Evolutionary conservation across 352 stramenopile species (phyloP).

Genomic region (Thraustochytrium striatum): DNA sequence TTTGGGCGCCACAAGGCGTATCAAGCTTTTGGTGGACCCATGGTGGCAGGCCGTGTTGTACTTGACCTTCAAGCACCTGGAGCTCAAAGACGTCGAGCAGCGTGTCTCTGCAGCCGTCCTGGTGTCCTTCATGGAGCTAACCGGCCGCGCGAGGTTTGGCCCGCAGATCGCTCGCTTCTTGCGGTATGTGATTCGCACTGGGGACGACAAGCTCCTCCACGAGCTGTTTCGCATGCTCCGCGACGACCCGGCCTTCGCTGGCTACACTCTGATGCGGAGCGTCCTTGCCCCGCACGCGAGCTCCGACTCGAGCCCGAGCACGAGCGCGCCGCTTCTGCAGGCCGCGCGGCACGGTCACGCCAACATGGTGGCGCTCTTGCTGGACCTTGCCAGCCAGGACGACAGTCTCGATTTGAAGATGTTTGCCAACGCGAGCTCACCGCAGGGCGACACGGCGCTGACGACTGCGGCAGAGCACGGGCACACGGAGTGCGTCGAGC

Average conservation of each 20-base stretch:
- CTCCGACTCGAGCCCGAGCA: too few relatives aligned
- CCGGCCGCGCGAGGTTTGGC: not conserved
- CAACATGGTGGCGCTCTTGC: not conserved
- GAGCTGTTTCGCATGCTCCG: not conserved
- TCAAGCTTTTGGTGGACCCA: constrained; percentile 27
- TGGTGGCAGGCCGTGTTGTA: constrained; percentile 34
- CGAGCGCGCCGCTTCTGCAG: not conserved
- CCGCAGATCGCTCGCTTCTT: constrained; percentile 3
- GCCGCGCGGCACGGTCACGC: not conserved
- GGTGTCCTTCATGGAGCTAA: not conserved
- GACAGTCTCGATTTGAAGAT: not conserved
- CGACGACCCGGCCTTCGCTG: not conserved
- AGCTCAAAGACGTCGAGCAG: not conserved
- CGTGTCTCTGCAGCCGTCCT: not conserved
- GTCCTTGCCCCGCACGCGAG: constrained; percentile 4
- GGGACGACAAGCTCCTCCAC: not conserved
- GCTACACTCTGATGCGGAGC: not conserved
- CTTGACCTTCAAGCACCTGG: constrained; percentile 11
- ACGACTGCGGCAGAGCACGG: not conserved
- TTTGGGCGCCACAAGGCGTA: not conserved
- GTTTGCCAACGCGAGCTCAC: not conserved
- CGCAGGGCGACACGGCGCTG: constrained; percentile 23
- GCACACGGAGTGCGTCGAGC: not conserved
- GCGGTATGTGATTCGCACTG: not conserved
- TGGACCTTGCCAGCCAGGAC: not conserved